These are phyloP conservation scores for Solanum piurae DNA, from an alignment of 257 asterid genomes.

Conservation along the genomic window DNA sequence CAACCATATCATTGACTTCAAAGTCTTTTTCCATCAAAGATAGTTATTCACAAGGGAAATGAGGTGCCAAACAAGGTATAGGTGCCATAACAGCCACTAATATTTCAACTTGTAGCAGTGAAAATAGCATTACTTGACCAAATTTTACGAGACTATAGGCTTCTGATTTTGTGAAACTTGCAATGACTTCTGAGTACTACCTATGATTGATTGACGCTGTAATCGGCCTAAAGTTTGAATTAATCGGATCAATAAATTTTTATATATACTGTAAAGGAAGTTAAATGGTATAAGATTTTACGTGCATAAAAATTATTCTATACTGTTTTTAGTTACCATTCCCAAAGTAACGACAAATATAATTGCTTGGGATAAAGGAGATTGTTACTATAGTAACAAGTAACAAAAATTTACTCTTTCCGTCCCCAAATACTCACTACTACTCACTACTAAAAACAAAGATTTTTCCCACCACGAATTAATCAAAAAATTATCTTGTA, in stretches of 20 bases:
- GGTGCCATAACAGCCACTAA: not conserved
- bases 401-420: not conserved
- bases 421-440: not conserved
- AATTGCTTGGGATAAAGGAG: not conserved
- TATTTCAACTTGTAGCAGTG: not conserved
- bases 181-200: not conserved
- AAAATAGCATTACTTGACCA: not conserved
- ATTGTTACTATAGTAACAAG: not conserved
- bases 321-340: not conserved
- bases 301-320: not conserved
- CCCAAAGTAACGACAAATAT: not conserved
- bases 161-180: not conserved
- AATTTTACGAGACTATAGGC: not conserved
- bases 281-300: not conserved
- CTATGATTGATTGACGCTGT: not conserved
- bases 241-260: not conserved
- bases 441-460: not conserved
- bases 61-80: not conserved
- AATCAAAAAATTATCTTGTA: too few species aligned
- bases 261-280: not conserved
- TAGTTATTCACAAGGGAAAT: not conserved
- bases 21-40: not conserved
- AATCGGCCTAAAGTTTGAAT: not conserved
- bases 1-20: not conserved
- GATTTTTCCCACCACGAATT: not conserved